These are phyloP conservation scores for Aphanomyces astaci DNA, from an alignment of 352 stramenopile species.

Conservation along the genomic window DNA sequence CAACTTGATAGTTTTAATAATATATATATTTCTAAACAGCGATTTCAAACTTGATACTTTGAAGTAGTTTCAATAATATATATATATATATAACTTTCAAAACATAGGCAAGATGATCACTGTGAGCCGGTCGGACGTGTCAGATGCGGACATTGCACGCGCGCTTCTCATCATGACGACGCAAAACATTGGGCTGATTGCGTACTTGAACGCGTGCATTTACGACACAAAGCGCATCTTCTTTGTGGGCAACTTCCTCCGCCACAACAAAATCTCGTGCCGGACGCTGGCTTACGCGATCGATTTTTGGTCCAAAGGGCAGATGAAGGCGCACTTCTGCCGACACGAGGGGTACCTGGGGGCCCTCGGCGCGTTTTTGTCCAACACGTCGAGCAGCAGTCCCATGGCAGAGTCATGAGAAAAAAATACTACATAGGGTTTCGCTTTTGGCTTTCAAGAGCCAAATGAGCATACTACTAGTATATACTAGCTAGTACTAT, in stretches of 20 bases:
- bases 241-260: slow-evolving; percentile 97
- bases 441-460: too few relatives aligned
- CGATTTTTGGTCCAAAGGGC: slow-evolving; percentile 97
- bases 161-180: slow-evolving; percentile 98
- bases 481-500: too few relatives aligned
- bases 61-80: too few relatives aligned
- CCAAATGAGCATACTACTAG: too few relatives aligned
- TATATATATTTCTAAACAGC: too few relatives aligned
- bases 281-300: slow-evolving; percentile 92
- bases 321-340: slow-evolving; percentile 89
- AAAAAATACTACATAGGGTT: too few relatives aligned
- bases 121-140: slow-evolving; percentile 53
- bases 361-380: slow-evolving; percentile 95
- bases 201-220: slow-evolving; percentile 97
- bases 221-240: slow-evolving; percentile 96
- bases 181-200: slow-evolving; percentile 96
- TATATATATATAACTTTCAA: too few relatives aligned
- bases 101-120: slow-evolving; percentile 75
- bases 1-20: too few relatives aligned
- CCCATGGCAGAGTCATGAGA: neutral
- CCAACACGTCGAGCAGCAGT: slow-evolving; percentile 44
- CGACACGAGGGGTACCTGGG: slow-evolving; percentile 98
- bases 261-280: slow-evolving; percentile 95
- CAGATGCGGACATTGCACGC: slow-evolving; percentile 93
- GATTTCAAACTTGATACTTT: too few relatives aligned